phyloP scores from a whole-genome alignment of 176 grass and related monocot genomes.

The Avena insularis region DNA sequence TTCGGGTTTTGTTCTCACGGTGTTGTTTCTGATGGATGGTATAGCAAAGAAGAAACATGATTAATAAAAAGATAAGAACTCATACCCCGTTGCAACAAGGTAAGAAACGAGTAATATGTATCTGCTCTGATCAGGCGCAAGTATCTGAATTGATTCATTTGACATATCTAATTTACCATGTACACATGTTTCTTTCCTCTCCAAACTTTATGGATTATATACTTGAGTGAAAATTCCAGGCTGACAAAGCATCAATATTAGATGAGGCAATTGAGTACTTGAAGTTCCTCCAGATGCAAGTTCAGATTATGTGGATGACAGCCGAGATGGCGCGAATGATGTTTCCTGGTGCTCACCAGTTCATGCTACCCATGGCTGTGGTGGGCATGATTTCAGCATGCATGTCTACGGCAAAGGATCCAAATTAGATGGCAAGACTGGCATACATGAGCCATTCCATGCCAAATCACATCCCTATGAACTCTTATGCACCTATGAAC shows the following conservation, averaged over 20 bases:
- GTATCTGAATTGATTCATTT: constrained; percentile 15
- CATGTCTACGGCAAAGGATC: constrained; percentile 58
- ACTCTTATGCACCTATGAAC: constrained; percentile 55
- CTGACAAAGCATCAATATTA: constrained; percentile 89
- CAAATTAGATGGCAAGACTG: constrained; percentile 65
- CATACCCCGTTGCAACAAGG: constrained; percentile 93
- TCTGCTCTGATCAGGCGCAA: constrained; percentile 26
- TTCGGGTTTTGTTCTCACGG: constrained; percentile 14
- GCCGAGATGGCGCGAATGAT: constrained; percentile 75
- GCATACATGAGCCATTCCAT: constrained; percentile 56
- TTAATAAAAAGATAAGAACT: constrained; percentile 99
- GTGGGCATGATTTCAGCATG: constrained; percentile 52
- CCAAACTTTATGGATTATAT: not conserved
- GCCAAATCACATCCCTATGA: constrained; percentile 66
- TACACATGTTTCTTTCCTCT: constrained; percentile 6
- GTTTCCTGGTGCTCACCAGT: constrained; percentile 73
- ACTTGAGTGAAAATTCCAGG: constrained; percentile 52
- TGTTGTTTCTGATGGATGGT: constrained; percentile 20
- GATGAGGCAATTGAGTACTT: constrained; percentile 93
- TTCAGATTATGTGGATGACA: constrained; percentile 99
- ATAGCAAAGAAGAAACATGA: constrained; percentile 84
- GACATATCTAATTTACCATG: not conserved
- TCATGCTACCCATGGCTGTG: constrained; percentile 65
- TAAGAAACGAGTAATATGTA: constrained; percentile 41
- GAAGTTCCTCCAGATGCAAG: constrained; percentile 94